These are phyloP conservation scores for Drechslerella dactyloides DNA, from an alignment of 2,329 filamentous ascomycete genomes.

Conservation along the genomic window DNA sequence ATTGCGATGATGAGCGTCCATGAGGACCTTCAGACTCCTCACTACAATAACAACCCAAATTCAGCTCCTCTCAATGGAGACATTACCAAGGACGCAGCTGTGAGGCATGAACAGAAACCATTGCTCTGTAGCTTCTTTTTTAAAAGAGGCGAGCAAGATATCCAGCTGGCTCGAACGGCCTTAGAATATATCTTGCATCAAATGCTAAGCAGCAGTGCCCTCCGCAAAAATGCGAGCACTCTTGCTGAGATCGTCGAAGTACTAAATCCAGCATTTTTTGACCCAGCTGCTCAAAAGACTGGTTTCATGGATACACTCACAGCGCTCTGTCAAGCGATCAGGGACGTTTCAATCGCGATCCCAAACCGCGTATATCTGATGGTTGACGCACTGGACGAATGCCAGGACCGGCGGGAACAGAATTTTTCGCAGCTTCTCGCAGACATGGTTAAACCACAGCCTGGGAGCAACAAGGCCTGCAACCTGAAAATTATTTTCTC, in stretches of 20 bases:
- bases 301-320: constrained; percentile 13
- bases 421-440: constrained; percentile 1
- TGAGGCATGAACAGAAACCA: not conserved
- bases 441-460: constrained; percentile 1
- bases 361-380: constrained; percentile 27
- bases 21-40: constrained; percentile 3
- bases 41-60: too few relatives aligned
- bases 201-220: constrained; percentile 12
- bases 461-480: not conserved
- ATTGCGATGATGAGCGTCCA: constrained; percentile 29
- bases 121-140: constrained; percentile 33
- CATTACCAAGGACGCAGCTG: not conserved
- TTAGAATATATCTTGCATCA: constrained; percentile 31
- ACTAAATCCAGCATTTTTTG: constrained; percentile 14
- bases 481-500: constrained; percentile 29
- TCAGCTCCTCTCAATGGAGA: not conserved
- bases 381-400: constrained; percentile 37
- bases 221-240: constrained; percentile 4
- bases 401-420: constrained; percentile 21
- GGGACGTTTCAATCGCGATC: constrained; percentile 4
- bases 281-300: not conserved
- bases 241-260: constrained; percentile 2
- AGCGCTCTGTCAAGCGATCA: constrained; percentile 18
- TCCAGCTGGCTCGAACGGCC: constrained; percentile 21
- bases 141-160: constrained; percentile 35